These are phyloP conservation scores for Amylocarpus encephaloides DNA, from an alignment of 2,329 filamentous ascomycete species.

Conservation along the genomic window DNA sequence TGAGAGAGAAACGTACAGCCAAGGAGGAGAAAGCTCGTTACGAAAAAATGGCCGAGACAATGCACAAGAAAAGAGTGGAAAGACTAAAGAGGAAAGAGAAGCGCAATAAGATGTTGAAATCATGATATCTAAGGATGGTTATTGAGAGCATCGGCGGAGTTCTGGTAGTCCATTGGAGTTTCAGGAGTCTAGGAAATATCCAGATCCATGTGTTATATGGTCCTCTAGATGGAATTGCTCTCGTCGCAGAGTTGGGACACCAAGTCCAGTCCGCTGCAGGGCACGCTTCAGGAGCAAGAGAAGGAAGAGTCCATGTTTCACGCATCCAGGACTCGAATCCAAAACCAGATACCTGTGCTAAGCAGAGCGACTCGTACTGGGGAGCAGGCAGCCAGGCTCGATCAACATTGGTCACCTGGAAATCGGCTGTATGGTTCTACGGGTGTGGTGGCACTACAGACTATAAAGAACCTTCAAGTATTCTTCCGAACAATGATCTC, in stretches of 20 bases:
- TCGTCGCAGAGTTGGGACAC: too few relatives aligned
- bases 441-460: too few relatives aligned
- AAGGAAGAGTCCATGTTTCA: too few relatives aligned
- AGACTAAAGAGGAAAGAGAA: constrained; percentile 92
- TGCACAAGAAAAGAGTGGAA: constrained; percentile 94
- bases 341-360: too few relatives aligned
- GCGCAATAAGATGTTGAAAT: constrained; percentile 78
- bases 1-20: constrained; percentile 77
- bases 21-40: constrained; percentile 94
- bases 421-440: background rate
- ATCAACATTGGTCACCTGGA: background rate
- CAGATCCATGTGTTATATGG: too few relatives aligned
- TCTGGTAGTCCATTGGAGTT: constrained; percentile 15
- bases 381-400: too few relatives aligned
- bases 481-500: background rate
- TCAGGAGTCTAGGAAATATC: background rate
- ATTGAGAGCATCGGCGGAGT: constrained; percentile 11
- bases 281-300: too few relatives aligned
- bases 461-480: too few relatives aligned
- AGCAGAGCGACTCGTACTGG: too few relatives aligned
- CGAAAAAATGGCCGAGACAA: constrained; percentile 91
- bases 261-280: too few relatives aligned
- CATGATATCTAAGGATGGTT: constrained; percentile 36
- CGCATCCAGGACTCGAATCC: too few relatives aligned
- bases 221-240: too few relatives aligned